A percentile compares a stretch with the other conserved stretches of the same genome.
Conservation (phyloP, 257 asterid species). For the Leonotis leonurus region DNA sequence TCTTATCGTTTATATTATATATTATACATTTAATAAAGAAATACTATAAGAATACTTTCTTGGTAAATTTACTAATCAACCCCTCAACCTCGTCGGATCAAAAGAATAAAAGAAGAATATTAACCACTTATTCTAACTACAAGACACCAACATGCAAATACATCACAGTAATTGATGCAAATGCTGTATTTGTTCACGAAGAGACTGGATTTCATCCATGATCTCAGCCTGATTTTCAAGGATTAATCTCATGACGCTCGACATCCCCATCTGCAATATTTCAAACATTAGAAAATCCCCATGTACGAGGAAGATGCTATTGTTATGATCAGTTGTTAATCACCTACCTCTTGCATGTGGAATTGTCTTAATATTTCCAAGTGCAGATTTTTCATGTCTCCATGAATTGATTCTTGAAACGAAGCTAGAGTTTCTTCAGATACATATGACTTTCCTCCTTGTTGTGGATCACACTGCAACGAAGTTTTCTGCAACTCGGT, state of each 20-base stretch:
- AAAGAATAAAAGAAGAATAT: neutral
- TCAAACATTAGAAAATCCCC: neutral
- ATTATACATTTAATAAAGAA: too few species aligned
- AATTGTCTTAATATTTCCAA: constrained; percentile 77
- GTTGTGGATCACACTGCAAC: constrained; percentile 43
- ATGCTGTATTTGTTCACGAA: constrained; percentile 63
- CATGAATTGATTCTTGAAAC: constrained; percentile 73
- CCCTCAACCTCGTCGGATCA: neutral
- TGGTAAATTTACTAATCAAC: neutral
- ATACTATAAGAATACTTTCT: neutral
- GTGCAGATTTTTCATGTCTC: constrained; percentile 85
- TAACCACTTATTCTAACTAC: too few species aligned
- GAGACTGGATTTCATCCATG: constrained; percentile 68
- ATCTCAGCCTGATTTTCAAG: constrained; percentile 79
- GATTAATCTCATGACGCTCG: constrained; percentile 44
- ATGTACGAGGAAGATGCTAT: neutral
- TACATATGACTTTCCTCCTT: constrained; percentile 55
- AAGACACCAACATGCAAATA: neutral
- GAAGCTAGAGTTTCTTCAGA: constrained; percentile 80
- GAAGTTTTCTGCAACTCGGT: constrained; percentile 29
- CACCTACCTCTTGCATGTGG: constrained; percentile 82
- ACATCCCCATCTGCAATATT: constrained; percentile 61
- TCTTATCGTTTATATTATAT: too few species aligned
- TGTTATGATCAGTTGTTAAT: neutral
- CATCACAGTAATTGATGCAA: constrained; percentile 53